Conservation (phyloP, 192 early-diverging fungal species). For the Coemansia sp. region DNA sequence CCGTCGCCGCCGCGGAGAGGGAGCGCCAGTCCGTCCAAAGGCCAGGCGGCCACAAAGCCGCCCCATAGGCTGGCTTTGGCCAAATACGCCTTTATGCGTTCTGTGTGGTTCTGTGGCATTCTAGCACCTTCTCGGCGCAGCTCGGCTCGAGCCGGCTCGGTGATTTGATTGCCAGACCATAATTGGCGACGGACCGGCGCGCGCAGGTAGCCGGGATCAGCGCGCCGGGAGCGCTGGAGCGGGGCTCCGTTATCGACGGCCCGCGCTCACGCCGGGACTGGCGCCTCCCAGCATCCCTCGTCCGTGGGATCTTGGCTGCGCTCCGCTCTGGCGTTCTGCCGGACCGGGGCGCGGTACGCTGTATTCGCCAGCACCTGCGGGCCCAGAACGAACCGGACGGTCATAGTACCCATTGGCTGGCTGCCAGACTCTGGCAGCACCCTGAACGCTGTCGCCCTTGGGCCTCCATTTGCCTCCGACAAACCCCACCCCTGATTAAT, state of each 20-base stretch:
- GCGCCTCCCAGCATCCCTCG: conserved; percentile 2
- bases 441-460: conserved; percentile 13
- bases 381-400: conserved; percentile 19
- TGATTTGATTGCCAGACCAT: neutral
- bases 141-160: neutral
- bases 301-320: conserved; percentile 9
- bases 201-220: neutral
- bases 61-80: neutral
- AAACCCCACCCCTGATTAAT: no score
- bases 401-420: conserved; percentile 43
- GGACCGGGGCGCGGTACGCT: conserved; percentile 3
- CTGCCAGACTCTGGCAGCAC: neutral
- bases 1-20: neutral
- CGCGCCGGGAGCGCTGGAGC: neutral
- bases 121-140: neutral
- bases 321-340: conserved; percentile 11
- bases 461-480: conserved; percentile 50
- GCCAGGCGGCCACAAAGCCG: neutral
- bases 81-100: conserved; percentile 7
- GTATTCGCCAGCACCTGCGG: neutral
- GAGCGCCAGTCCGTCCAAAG: neutral
- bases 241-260: neutral
- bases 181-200: neutral
- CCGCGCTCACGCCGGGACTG: neutral
- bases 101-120: neutral